Conservation (phyloP, 331 rosid species). For the Stylosanthes scabra region DNA sequence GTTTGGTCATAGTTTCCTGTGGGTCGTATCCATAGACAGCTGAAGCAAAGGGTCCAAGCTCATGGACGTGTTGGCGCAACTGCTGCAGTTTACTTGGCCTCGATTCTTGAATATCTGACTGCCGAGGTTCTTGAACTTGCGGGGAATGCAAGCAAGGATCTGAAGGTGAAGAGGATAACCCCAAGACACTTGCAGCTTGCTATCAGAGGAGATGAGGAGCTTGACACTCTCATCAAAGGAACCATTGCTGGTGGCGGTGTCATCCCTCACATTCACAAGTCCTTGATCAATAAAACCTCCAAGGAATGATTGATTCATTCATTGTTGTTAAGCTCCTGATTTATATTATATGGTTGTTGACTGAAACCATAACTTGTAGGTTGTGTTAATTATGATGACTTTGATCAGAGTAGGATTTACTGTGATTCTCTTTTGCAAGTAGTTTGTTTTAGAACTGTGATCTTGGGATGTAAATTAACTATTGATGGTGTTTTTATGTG, state of each 20-base stretch:
- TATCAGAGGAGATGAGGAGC: conserved; percentile 96
- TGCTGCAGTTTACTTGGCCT: conserved; percentile 94
- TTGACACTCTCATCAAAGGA: conserved; percentile 92
- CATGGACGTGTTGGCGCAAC: conserved; percentile 98
- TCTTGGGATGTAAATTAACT: conserved; percentile 48
- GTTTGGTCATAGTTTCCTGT: conserved; percentile 72
- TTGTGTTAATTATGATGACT: conserved; percentile 41
- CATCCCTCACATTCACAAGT: conserved; percentile 97
- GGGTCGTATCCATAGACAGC: conserved; percentile 94
- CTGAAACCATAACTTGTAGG: conserved; percentile 19
- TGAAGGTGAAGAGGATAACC: conserved; percentile 96
- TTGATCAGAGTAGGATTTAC: conserved; percentile 28
- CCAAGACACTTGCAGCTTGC: conserved; percentile 97
- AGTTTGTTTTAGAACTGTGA: conserved; percentile 42
- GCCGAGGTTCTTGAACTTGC: conserved; percentile 97
- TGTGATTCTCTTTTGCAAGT: conserved; percentile 5
- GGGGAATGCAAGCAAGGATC: conserved; percentile 95
- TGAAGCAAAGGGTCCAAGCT: conserved; percentile 74
- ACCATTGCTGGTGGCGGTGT: conserved; percentile 99
- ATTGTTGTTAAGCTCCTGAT: background rate
- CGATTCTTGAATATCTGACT: conserved; percentile 91
- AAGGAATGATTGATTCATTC: conserved; percentile 56
- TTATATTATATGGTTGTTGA: conserved; percentile 19
- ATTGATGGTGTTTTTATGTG: conserved; percentile 36
- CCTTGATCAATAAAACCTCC: conserved; percentile 92